Base-by-base conservation (phyloP, 805 yeast genomes). In the Candida tibetensis region DNA sequence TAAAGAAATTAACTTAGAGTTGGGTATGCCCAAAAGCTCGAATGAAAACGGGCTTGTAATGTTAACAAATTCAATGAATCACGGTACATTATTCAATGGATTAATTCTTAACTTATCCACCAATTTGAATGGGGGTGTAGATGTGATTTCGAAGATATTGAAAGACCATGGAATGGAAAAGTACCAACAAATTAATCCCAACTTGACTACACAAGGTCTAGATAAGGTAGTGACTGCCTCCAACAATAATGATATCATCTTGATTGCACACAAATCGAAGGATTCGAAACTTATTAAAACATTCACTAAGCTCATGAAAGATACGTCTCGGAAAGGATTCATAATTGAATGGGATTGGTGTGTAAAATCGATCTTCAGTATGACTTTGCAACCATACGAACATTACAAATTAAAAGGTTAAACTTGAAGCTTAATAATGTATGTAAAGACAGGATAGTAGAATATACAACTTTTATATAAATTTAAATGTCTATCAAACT, bases 311-410 rank as follows among this genome's bases (percentile, higher is more conserved):
- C 31, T 39, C 15, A 43, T 41, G 17, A 44, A 39, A 47, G 51
- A 30, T 42, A 44, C 36, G 29, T 47, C 25, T 3, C 30, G 34
- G 13, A 50, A 42, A 8, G 71, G 54, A 26, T 58, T 56, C 9
- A 60, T 76, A 1, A 69, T 78, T 13, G 82, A 77, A 42, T 80
- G 85, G 85, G 76, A 79, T 36, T 78, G 83, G 82, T 73, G 82
- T 35, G 77, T 80, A 10, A 58, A 69, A 40, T 68, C 79, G 32
- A 74, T 80, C 0, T 79, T 80, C 56, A 66, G 64, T 34, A 66
- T 72, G 69, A 48, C 55, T n/a, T 34, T 65, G 19, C 56, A 57
- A 36, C 45, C 46, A 3, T 55, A 48, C 26, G 49, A 49, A 6
- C 40, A 49, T 1, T 62, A 40, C 36, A 40, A 40, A 34, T 19